phyloP scores from a whole-genome alignment of 2,329 filamentous ascomycete genomes.

The Beauveria scarabaeidicola region DNA sequence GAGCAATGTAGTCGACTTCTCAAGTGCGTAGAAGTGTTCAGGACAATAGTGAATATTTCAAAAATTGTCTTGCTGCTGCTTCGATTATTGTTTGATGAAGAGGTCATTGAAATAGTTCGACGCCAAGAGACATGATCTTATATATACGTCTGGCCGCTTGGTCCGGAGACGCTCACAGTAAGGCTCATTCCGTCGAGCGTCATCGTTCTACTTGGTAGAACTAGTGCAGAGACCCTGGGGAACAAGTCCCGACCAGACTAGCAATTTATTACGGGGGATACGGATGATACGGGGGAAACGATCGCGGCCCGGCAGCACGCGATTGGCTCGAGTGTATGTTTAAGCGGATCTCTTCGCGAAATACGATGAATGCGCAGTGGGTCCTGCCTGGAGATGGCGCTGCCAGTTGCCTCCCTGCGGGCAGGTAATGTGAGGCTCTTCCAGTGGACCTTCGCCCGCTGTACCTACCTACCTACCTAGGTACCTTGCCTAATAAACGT shows the following conservation, averaged over 20 bases:
- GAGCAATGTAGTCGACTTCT: neutral
- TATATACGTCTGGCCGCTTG: neutral
- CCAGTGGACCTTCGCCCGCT: neutral
- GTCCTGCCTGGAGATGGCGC: neutral
- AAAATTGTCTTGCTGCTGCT: neutral
- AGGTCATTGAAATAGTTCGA: neutral
- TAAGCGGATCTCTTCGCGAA: neutral
- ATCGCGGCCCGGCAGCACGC: neutral
- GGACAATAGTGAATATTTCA: neutral
- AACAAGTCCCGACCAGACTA: neutral
- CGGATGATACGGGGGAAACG: slow-evolving; percentile 7
- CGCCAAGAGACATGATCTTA: neutral
- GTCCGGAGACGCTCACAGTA: neutral
- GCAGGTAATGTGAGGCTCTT: neutral
- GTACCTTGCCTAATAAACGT: too few relatives aligned
- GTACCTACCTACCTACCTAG: neutral
- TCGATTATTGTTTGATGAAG: neutral
- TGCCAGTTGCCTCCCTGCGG: neutral
- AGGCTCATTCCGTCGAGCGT: neutral
- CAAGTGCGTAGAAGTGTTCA: neutral
- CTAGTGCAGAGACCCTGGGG: neutral
- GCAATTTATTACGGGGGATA: neutral
- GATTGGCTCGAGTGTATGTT: neutral
- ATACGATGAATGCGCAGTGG: slow-evolving; percentile 13
- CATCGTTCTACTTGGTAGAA: neutral